phyloP scores from a whole-genome alignment of 129 eudicot species.

The Saussurea involucrata region DNA sequence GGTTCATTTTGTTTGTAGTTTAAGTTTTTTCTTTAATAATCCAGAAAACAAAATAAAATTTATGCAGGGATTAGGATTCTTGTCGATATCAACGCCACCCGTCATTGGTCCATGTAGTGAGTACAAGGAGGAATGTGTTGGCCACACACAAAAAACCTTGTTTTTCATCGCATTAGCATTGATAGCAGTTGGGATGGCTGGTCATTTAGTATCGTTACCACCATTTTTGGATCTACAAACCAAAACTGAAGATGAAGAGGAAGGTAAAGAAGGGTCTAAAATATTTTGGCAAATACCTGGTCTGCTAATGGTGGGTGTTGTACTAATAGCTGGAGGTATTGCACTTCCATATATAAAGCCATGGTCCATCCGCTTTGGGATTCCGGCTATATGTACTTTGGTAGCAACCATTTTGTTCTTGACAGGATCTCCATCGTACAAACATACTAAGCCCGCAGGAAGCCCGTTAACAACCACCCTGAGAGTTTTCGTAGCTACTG shows the following conservation, averaged over 20 bases:
- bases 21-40: neutral
- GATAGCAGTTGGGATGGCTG: conserved; percentile 56
- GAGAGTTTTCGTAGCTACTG: conserved; percentile 49
- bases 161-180: conserved; percentile 46
- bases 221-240: conserved; percentile 37
- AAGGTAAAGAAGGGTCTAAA: neutral
- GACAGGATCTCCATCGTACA: conserved; percentile 30
- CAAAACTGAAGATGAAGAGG: neutral
- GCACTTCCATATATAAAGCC: conserved; percentile 52
- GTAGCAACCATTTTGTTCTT: conserved; percentile 43
- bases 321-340: conserved; percentile 31
- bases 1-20: neutral
- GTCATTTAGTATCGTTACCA: conserved; percentile 40
- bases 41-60: neutral
- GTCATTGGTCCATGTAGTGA: conserved; percentile 49
- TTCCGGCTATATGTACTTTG: conserved; percentile 55
- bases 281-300: conserved; percentile 22
- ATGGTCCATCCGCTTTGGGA: conserved; percentile 58
- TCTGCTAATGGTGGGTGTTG: conserved; percentile 13
- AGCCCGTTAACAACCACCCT: conserved; percentile 39
- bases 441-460: conserved; percentile 23
- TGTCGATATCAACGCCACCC: conserved; percentile 64
- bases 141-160: conserved; percentile 48
- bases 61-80: conserved; percentile 59
- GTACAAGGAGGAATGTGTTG: conserved; percentile 49